These are phyloP conservation scores for Quercus tomentella DNA, from an alignment of 331 rosid genomes.

Conservation along the genomic window DNA sequence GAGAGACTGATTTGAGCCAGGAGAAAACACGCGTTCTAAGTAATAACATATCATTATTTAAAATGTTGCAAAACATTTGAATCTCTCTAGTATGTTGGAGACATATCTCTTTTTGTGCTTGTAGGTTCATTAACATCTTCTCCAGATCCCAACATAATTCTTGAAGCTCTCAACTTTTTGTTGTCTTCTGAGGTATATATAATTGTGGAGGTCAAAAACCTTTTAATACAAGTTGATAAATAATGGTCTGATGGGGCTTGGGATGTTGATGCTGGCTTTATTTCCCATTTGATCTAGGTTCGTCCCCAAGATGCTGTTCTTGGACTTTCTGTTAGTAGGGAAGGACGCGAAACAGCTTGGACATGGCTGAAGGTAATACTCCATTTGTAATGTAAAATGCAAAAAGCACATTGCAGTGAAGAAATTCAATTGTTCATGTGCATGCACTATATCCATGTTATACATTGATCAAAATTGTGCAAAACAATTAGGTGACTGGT, in stretches of 20 bases:
- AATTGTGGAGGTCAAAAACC: too few species aligned
- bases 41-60: constrained; percentile 22
- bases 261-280: neutral
- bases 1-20: constrained; percentile 80
- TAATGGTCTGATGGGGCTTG: too few species aligned
- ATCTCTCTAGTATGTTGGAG: neutral
- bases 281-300: constrained; percentile 37
- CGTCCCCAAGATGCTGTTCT: constrained; percentile 83
- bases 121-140: neutral
- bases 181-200: too few species aligned
- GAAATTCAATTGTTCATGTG: neutral
- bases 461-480: neutral
- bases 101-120: neutral
- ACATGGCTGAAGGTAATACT: constrained; percentile 69
- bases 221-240: too few species aligned
- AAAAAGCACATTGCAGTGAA: neutral
- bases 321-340: constrained; percentile 54
- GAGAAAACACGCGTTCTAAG: constrained; percentile 84
- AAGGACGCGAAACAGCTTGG: constrained; percentile 90
- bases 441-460: neutral
- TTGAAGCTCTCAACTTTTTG: neutral
- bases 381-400: neutral
- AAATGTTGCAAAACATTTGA: constrained; percentile 1
- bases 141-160: too few species aligned
- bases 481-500: neutral